Evolutionary conservation across 768 basidiomycete genomes (phyloP).

Genomic region (Leccinum incarnatum): DNA sequence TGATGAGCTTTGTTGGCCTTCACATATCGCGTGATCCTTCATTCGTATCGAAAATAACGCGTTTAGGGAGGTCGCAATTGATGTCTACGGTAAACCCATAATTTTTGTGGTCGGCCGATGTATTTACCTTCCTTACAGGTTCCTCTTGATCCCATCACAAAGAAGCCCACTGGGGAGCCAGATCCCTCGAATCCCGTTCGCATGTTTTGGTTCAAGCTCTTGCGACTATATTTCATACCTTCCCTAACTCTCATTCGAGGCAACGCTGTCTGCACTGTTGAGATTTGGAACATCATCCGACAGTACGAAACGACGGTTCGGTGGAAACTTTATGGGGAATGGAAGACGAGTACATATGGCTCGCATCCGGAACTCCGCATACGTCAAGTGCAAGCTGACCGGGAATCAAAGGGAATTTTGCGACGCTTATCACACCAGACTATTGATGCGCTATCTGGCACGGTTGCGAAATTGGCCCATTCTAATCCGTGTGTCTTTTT

Average conservation of each 20-base stretch:
- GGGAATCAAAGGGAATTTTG: conserved; percentile 86
- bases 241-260: conserved; percentile 81
- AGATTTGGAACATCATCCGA: conserved; percentile 88
- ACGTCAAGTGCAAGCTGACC: conserved; percentile 77
- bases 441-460: conserved; percentile 78
- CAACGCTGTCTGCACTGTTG: conserved; percentile 86
- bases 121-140: conserved; percentile 32
- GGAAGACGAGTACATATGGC: conserved; percentile 73
- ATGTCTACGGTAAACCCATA: conserved; percentile 46
- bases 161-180: conserved; percentile 52
- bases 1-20: conserved; percentile 76
- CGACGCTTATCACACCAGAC: conserved; percentile 84
- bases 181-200: conserved; percentile 60
- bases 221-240: conserved; percentile 81
- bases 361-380: conserved; percentile 78
- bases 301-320: conserved; percentile 76
- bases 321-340: conserved; percentile 94
- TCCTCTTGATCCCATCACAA: conserved; percentile 57
- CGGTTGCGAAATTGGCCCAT: conserved; percentile 90
- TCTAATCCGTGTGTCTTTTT: conserved; percentile 94
- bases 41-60: conserved; percentile 76
- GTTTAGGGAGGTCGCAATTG: conserved; percentile 70
- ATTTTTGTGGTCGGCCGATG: neutral
- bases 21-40: conserved; percentile 77
- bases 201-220: conserved; percentile 81